Base-by-base conservation (phyloP, 1,284 basidiomycete species). In the Phellopilus nigrolimitatus region DNA sequence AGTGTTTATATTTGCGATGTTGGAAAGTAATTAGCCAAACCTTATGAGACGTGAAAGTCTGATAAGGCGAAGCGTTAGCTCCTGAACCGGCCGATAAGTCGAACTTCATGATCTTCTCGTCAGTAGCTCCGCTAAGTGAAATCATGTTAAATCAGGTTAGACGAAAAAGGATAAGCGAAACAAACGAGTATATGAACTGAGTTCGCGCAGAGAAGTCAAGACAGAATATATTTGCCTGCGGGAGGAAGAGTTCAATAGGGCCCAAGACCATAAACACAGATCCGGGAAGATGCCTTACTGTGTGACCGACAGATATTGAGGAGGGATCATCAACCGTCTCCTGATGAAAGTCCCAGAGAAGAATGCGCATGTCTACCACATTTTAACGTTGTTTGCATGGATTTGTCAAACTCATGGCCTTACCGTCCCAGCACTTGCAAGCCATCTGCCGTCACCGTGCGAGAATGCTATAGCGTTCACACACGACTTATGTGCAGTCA, bases 341-440 rank as follows among this genome's bases (percentile, higher is more conserved):
- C 57, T 83, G 79, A 57, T 87, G 71, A 56, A 89, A 79, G 58
- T 90, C 83, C 82, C 83, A 86, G 13, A 89, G 64, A 49, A 73
- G 71, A 10, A 86, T 71, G 13, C 70, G 64, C 2, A 78, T 71
- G 65, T 90, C 85, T 88, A 58, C 37, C 25, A 19, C 13, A 28
- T n/a, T n/a, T n/a, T n/a, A 25, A n/a, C 22, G 19, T 4, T 28
- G n/a, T n/a, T n/a, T n/a, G n/a, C n/a, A n/a, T n/a, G n/a, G n/a
- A n/a, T n/a, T n/a, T n/a, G n/a, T n/a, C n/a, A n/a, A n/a, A n/a
- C n/a, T n/a, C n/a, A n/a, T n/a, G 58, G 28, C 28, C 71, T 49
- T 62, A 84, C 87, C 87, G 63, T 91, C 88, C 88, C 87, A 10
- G 80, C 88, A 62, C 81, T 87, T 0, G 85, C 87, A 27, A 90